Evolutionary conservation across 2,329 filamentous ascomycete species (phyloP).

Genomic region (Cercospora sesami): DNA sequence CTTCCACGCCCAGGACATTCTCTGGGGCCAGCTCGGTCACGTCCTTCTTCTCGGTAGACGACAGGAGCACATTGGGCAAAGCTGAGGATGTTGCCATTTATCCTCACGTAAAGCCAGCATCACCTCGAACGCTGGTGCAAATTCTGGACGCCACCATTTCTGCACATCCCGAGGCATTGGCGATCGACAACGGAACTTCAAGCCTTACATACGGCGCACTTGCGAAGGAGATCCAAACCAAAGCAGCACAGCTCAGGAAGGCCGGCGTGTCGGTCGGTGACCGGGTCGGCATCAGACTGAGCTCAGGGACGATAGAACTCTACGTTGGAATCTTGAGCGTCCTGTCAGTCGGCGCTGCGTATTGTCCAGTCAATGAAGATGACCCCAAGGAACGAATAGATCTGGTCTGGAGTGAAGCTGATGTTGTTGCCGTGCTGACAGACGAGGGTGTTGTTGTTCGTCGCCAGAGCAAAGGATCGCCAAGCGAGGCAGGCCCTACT

Average conservation of each 20-base stretch:
- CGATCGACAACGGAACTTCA: constrained; percentile 16
- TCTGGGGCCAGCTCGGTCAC: background rate
- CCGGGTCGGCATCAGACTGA: constrained; percentile 25
- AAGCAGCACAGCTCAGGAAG: background rate
- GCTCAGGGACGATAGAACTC: constrained; percentile 10
- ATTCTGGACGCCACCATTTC: background rate
- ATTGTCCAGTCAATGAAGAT: constrained; percentile 23
- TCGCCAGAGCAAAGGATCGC: background rate
- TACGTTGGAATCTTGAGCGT: constrained; percentile 31
- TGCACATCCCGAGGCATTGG: constrained; percentile 14
- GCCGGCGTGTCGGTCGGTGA: constrained; percentile 14
- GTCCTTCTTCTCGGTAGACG: background rate
- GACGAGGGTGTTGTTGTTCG: constrained; percentile 5
- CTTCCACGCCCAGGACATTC: background rate
- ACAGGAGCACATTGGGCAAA: background rate
- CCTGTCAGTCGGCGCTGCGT: constrained; percentile 37
- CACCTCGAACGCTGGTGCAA: constrained; percentile 3
- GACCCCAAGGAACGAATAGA: constrained; percentile 32
- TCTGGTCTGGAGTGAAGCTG: constrained; percentile 32
- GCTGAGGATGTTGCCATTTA: constrained; percentile 1
- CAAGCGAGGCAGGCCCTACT: background rate
- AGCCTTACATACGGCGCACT: constrained; percentile 9
- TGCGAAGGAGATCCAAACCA: background rate
- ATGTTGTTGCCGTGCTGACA: constrained; percentile 19
- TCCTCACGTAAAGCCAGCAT: background rate